Evolutionary conservation across 164 flowering plant species (phyloP), one percentile per base, ranked within the genome.

Genomic region (Aristolochia californica): DNA sequence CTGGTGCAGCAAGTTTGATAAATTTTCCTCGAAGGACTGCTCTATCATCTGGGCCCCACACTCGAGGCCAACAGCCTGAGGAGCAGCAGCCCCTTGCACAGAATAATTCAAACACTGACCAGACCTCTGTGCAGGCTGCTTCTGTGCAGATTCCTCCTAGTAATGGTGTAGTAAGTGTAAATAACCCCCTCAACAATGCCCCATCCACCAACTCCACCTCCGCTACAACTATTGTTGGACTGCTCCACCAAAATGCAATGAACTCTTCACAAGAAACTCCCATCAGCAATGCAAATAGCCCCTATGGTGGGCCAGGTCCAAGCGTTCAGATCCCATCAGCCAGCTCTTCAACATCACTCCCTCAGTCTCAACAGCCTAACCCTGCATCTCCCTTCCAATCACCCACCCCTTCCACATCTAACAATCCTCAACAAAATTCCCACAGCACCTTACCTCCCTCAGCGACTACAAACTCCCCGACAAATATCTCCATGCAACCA

Each of bases 181-280:
- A 77, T 71, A 79, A 76, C 57, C 49, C 82, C 2, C 72, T 73
- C 52, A 72, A 59, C 56, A 24, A 73, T 45, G 58, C 78, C 45
- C 65, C 82, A 23, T 59, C 74, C 23, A 65, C 87, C 26, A 62
- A 84, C 23, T 66, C 93, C n/a, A 53, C 80, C 30, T 68, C 75
- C 68, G 70, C 67, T 5, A 64, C 75, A 65, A 71, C 67, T 7
- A 58, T 80, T 27, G 82, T 63, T 40, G 87, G 86, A 43, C 79
- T 87, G 38, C 80, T 88, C 38, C 97, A 88, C 66, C 97, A 94
- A 62, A 94, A 86, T 48, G 84, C 96, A 14, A 84, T 82, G 83
- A 86, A 85, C 68, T 78, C 86, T 16, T 72, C 95, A 72, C 90
- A 80, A 49, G 93, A 82, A 61, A 79, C 59, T 60, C 58, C 76